Evolutionary conservation across 305 asterid species (phyloP).

Genomic region (Rubia balearica): DNA sequence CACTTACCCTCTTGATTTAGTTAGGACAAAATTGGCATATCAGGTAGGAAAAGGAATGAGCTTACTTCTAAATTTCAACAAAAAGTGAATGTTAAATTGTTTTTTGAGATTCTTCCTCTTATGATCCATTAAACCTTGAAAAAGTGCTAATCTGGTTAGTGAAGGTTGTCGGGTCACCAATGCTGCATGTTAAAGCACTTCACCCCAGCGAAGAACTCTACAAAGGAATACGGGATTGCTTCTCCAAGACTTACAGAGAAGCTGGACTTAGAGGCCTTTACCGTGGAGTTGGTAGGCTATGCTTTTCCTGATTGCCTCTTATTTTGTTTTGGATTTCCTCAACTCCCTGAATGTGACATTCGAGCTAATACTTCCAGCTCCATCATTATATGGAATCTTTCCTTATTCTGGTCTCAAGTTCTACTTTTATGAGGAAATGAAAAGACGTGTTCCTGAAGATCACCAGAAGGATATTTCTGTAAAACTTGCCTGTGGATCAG

Average conservation of each 20-base stretch:
- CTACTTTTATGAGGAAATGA: constrained; percentile 92
- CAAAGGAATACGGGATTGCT: constrained; percentile 76
- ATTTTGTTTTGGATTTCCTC: not conserved
- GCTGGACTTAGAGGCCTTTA: constrained; percentile 81
- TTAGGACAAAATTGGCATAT: constrained; percentile 86
- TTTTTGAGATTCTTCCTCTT: not conserved
- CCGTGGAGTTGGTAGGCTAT: constrained; percentile 81
- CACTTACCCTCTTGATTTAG: constrained; percentile 94
- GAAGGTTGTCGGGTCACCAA: constrained; percentile 62
- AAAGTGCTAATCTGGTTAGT: constrained; percentile 23
- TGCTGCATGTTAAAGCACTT: constrained; percentile 32
- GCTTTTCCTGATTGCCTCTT: constrained; percentile 5
- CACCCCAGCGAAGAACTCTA: constrained; percentile 41
- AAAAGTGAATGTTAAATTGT: not conserved
- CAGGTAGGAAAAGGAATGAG: constrained; percentile 49
- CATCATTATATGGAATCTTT: constrained; percentile 84
- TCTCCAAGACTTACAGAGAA: constrained; percentile 72
- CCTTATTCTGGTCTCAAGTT: constrained; percentile 94
- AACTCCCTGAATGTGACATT: constrained; percentile 14
- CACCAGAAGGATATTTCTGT: constrained; percentile 64
- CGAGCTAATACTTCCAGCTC: constrained; percentile 46
- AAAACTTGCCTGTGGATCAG: constrained; percentile 86
- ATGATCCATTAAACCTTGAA: constrained; percentile 9
- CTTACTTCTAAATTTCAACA: not conserved
- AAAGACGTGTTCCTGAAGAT: constrained; percentile 63